Evolutionary conservation across 2,329 filamentous ascomycete species (phyloP), one percentile per base, ranked within the genome.

Genomic region (Cladosporium sp.): DNA sequence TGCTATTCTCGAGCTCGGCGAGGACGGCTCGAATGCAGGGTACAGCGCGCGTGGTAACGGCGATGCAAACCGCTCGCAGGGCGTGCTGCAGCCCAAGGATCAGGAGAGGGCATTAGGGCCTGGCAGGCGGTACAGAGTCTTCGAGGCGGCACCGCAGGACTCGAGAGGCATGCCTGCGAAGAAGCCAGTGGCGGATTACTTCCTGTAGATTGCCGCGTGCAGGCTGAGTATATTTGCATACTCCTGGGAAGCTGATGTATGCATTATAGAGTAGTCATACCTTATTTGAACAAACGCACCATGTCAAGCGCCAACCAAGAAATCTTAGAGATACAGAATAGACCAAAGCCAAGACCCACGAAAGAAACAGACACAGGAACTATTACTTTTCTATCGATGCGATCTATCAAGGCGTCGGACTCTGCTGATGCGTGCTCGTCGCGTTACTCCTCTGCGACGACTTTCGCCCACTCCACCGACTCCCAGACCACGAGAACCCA

Each of bases 121-220:
- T 1, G 93, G 91, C 3, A 80, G 93, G 63, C 78, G 93, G 60
- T 98, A 98, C 72, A 78, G 92, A 34, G 92, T 98, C 9, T 98
- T 98, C 68, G 91, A 97, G 65, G 93, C 93, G 0, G 93, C 93
- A 50, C 91, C 93, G 49, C 93, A 98, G 73, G 93, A 97, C 70
- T 90, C 87, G 1, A 81, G 93, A 63, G 93, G 93, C 4, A 98
- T 98, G 93, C 93, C 93, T 54, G 93, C 93, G 3, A 98, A 98
- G 80, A 97, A 97, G 72, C 93, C 93, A 3, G 89, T 95, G 49
- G 90, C 90, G 11, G 92, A 97, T 73, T 98, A 97, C 75, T 98
- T 98, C 71, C 75, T 98, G 72, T 77, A 64, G 43, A 33, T 9
- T 28, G 22, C 22, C 3, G 22, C 16, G 22, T 28, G 22, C 22